These are phyloP conservation scores for Endogone sp. DNA, from an alignment of 192 early-diverging fungal genomes.

Conservation along the genomic window DNA sequence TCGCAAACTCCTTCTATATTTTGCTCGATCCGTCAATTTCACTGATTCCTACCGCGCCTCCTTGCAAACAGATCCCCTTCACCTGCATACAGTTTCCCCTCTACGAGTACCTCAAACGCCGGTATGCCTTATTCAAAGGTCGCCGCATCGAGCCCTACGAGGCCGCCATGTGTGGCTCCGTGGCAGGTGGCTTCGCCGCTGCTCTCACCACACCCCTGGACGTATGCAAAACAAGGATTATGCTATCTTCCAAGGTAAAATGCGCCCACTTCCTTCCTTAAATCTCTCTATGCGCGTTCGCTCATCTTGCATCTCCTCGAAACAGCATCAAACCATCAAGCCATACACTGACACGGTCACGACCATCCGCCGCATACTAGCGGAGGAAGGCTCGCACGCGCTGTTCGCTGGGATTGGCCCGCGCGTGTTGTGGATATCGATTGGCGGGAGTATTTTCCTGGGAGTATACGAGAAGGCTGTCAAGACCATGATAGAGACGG, in stretches of 20 bases:
- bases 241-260: conserved; percentile 78
- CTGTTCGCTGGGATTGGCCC: conserved; percentile 92
- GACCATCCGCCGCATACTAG: conserved; percentile 70
- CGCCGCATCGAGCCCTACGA: conserved; percentile 67
- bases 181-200: conserved; percentile 89
- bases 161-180: conserved; percentile 79
- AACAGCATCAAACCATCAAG: conserved; percentile 36
- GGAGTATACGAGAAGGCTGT: conserved; percentile 87
- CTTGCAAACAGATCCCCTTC: conserved; percentile 73
- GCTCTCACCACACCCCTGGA: conserved; percentile 93
- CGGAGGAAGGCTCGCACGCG: conserved; percentile 72
- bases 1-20: neutral
- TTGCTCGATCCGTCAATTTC: neutral
- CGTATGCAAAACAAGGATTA: conserved; percentile 93
- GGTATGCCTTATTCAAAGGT: conserved; percentile 42
- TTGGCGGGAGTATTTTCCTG: conserved; percentile 94
- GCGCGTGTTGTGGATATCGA: conserved; percentile 91
- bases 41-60: neutral
- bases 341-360: conserved; percentile 65
- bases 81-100: conserved; percentile 95
- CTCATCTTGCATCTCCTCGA: neutral
- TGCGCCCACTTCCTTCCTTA: neutral
- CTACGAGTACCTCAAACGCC: conserved; percentile 84
- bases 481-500: neutral
- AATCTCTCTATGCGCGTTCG: neutral